Conservation (phyloP, 768 basidiomycete genomes). For the Coprinellus aureogranulatus region DNA sequence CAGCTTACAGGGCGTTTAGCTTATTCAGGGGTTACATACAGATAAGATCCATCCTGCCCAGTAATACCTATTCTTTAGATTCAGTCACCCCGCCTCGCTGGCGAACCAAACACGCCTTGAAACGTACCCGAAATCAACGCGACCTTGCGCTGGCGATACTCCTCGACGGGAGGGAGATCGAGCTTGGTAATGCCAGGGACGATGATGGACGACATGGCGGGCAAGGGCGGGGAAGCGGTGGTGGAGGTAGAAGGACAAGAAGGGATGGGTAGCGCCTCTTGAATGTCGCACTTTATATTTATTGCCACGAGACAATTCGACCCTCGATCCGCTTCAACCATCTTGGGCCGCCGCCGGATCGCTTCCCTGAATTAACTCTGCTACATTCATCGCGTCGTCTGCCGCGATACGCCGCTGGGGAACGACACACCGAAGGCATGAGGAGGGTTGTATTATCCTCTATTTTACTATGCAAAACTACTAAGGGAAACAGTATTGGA, state of each 20-base stretch:
- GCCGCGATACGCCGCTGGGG: too few relatives aligned
- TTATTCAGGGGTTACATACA: slow-evolving; percentile 47
- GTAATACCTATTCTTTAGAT: slow-evolving; percentile 67
- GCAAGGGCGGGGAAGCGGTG: too few relatives aligned
- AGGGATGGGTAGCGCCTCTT: background rate
- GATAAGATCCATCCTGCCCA: slow-evolving; percentile 94
- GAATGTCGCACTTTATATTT: background rate
- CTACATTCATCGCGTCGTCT: too few relatives aligned
- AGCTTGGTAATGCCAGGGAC: slow-evolving; percentile 49
- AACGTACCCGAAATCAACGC: slow-evolving; percentile 82
- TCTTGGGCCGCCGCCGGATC: too few relatives aligned
- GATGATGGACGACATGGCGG: slow-evolving; percentile 40
- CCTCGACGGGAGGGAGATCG: slow-evolving; percentile 68
- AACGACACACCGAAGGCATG: too few relatives aligned
- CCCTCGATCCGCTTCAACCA: background rate
- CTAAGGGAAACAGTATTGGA: too few relatives aligned
- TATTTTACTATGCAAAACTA: too few relatives aligned
- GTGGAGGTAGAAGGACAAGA: slow-evolving; percentile 10
- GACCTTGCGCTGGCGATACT: slow-evolving; percentile 88
- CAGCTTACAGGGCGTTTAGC: background rate
- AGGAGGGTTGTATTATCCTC: too few relatives aligned
- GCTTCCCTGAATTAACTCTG: too few relatives aligned
- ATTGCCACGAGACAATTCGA: slow-evolving; percentile 1
- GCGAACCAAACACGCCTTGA: background rate
- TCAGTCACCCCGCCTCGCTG: background rate